Conservation (phyloP, 495 filamentous ascomycete genomes). For the Lasiosphaeriaceae sp. region DNA sequence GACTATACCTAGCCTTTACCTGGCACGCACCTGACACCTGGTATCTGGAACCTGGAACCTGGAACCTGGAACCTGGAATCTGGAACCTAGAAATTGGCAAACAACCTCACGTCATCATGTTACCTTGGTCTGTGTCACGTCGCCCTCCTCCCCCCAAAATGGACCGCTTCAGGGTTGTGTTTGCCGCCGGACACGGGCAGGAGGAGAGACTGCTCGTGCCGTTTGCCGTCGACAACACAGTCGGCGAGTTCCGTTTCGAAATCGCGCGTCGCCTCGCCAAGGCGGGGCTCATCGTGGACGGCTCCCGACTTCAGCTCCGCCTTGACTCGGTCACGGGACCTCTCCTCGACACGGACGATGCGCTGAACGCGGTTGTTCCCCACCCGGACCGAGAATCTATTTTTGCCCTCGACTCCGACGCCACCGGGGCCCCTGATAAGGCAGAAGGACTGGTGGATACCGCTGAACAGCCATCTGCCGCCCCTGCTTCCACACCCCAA, state of each 20-base stretch:
- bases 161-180: not conserved
- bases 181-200: not conserved
- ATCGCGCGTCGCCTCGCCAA: not conserved
- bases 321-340: not conserved
- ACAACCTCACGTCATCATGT: too few relatives aligned
- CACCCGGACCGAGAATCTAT: not conserved
- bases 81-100: too few relatives aligned
- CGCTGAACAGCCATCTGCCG: too few relatives aligned
- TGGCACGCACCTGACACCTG: too few relatives aligned
- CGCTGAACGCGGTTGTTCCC: not conserved
- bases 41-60: too few relatives aligned
- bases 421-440: not conserved
- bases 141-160: not conserved
- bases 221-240: not conserved
- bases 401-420: not conserved
- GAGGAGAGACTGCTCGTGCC: not conserved
- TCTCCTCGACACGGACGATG: not conserved
- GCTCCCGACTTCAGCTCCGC: not conserved
- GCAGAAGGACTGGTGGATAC: not conserved
- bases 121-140: too few relatives aligned
- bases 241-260: not conserved
- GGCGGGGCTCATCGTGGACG: not conserved
- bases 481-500: not conserved
- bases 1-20: too few relatives aligned
- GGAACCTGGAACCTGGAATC: too few relatives aligned